Percentiles rank a stretch among this genome's conserved stretches.
Evolutionary conservation across 2,329 filamentous ascomycete species (phyloP).

Genomic region (Aspergillus novofumigatus): DNA sequence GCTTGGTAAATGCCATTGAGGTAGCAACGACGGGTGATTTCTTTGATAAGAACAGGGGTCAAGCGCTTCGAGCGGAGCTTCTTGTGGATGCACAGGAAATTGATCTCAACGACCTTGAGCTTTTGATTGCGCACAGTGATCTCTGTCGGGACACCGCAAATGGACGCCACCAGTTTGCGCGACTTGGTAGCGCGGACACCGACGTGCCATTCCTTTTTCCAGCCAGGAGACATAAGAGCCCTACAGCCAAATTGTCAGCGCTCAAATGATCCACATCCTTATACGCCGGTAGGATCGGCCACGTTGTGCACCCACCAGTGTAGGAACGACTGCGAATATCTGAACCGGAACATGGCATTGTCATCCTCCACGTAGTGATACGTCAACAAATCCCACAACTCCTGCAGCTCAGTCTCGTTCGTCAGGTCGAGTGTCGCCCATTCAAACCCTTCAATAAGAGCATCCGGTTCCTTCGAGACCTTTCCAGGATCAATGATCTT

Average conservation of each 20-base stretch:
- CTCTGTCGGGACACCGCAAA: slow-evolving; percentile 84
- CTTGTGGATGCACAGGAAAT: slow-evolving; percentile 98
- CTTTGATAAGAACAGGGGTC: slow-evolving; percentile 92
- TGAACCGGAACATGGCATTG: slow-evolving; percentile 96
- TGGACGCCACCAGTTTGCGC: slow-evolving; percentile 87
- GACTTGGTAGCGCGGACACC: slow-evolving; percentile 82
- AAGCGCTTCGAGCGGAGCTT: slow-evolving; percentile 92
- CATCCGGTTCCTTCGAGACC: slow-evolving; percentile 71
- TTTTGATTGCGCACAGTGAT: slow-evolving; percentile 73
- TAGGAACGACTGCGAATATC: slow-evolving; percentile 84
- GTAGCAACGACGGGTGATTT: slow-evolving; percentile 91
- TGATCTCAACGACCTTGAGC: slow-evolving; percentile 84
- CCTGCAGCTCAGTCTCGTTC: slow-evolving; percentile 71
- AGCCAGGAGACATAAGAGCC: slow-evolving; percentile 91
- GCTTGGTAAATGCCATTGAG: slow-evolving; percentile 84
- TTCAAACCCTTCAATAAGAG: slow-evolving; percentile 79
- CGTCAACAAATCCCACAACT: slow-evolving; percentile 86
- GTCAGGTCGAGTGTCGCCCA: slow-evolving; percentile 89
- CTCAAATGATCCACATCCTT: background rate
- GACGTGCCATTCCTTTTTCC: slow-evolving; percentile 91
- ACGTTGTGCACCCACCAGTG: slow-evolving; percentile 61
- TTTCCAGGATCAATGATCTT: slow-evolving; percentile 72
- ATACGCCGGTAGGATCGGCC: background rate
- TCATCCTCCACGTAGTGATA: slow-evolving; percentile 97
- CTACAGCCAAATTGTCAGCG: slow-evolving; percentile 41